phyloP scores from a whole-genome alignment of 208 protist genomes.

The Jaenimonas drosophilae region DNA sequence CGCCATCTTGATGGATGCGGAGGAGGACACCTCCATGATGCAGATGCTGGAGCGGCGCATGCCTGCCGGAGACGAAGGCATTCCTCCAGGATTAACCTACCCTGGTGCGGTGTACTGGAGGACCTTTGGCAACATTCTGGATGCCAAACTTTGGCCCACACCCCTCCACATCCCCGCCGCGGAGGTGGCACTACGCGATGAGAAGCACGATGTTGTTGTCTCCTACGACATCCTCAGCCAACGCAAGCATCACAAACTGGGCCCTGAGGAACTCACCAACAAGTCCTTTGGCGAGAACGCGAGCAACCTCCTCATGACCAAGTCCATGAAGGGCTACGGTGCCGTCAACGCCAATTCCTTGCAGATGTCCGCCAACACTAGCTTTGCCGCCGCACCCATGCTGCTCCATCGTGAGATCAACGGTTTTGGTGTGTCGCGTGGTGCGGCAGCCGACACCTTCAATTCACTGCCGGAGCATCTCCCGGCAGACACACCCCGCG shows the following conservation, averaged over 20 bases:
- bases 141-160: constrained; percentile 72
- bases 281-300: constrained; percentile 35
- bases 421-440: no score
- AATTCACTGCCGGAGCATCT: no score
- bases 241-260: constrained; percentile 45
- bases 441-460: no score
- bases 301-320: constrained; percentile 34
- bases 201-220: constrained; percentile 60
- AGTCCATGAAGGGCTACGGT: constrained; percentile 69
- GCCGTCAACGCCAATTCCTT: constrained; percentile 78
- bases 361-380: constrained; percentile 36
- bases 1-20: constrained; percentile 37
- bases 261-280: constrained; percentile 23
- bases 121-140: constrained; percentile 60
- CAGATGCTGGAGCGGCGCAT: constrained; percentile 13
- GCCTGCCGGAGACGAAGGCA: constrained; percentile 11
- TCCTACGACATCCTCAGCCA: constrained; percentile 66
- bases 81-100: constrained; percentile 21
- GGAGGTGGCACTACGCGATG: constrained; percentile 56
- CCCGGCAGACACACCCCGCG: no score
- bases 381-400: constrained; percentile 25
- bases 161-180: constrained; percentile 60
- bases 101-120: constrained; percentile 58
- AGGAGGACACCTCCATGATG: constrained; percentile 42
- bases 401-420: no score